phyloP scores from a whole-genome alignment of 805 yeast species.

The Zygotorulaspora sp. region DNA sequence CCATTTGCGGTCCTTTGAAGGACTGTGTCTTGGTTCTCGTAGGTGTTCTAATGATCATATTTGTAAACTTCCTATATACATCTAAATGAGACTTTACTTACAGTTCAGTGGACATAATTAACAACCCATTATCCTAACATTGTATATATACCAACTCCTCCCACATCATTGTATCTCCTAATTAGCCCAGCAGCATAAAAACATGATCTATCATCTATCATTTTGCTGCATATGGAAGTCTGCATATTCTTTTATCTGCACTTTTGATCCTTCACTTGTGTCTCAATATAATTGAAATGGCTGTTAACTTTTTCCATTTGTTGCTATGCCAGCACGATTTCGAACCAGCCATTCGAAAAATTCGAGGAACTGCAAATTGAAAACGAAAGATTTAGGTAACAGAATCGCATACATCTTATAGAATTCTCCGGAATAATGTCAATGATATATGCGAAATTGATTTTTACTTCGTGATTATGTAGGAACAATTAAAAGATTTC shows the following conservation, averaged over 20 bases:
- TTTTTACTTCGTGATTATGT: no score
- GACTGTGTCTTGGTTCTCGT: constrained; percentile 37
- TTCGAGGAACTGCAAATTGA: no score
- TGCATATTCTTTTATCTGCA: no score
- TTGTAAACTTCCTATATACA: no score
- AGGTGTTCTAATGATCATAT: constrained; percentile 29
- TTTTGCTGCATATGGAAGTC: neutral
- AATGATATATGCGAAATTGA: no score
- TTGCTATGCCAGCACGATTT: neutral
- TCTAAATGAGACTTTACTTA: neutral
- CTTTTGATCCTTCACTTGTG: no score
- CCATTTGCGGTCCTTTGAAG: constrained; percentile 39
- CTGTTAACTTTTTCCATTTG: constrained; percentile 1
- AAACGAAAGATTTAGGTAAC: no score
- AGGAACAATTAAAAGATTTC: no score
- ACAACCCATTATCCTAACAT: no score
- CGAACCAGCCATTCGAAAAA: neutral
- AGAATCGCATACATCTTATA: no score
- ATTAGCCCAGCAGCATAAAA: neutral
- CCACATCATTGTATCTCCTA: no score
- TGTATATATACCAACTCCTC: neutral
- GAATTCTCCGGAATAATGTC: no score
- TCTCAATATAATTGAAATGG: constrained; percentile 11
- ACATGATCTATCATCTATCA: neutral
- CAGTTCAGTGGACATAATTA: neutral